Conservation (phyloP, 2,329 filamentous ascomycete genomes). For the Coniochaeta pulveracea region DNA sequence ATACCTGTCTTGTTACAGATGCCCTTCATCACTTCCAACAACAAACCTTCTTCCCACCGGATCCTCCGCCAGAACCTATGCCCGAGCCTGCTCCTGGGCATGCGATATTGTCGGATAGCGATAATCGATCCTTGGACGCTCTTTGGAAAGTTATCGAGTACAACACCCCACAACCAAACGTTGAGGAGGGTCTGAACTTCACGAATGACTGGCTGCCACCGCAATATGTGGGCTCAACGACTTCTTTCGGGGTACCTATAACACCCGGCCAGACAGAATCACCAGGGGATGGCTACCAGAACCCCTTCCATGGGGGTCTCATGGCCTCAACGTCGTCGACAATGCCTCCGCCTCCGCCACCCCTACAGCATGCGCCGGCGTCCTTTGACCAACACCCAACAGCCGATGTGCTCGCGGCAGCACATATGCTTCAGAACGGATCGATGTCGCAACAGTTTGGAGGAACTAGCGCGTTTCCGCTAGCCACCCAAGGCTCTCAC, state of each 20-base stretch:
- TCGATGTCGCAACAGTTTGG: conserved; percentile 17
- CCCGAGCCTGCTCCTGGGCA: conserved; percentile 52
- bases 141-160: too few relatives aligned
- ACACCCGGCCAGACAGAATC: too few relatives aligned
- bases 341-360: conserved; percentile 9
- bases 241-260: conserved; percentile 52
- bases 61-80: conserved; percentile 44
- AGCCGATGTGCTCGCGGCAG: conserved; percentile 47
- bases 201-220: conserved; percentile 49
- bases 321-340: conserved; percentile 10
- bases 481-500: conserved; percentile 8
- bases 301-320: conserved; percentile 16
- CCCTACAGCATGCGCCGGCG: conserved; percentile 9
- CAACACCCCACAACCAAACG: too few relatives aligned
- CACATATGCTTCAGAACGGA: conserved; percentile 37
- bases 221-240: conserved; percentile 53
- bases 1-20: conserved; percentile 31
- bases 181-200: conserved; percentile 38
- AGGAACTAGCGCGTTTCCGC: conserved; percentile 11
- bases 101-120: conserved; percentile 53
- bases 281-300: too few relatives aligned
- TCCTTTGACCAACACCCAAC: conserved; percentile 21
- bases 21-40: conserved; percentile 29
- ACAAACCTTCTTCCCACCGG: conserved; percentile 31
- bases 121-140: too few relatives aligned